Evolutionary conservation across 352 stramenopile species (phyloP), one percentile per base, ranked within the genome.

Genomic region (Phytophthora citricola): DNA sequence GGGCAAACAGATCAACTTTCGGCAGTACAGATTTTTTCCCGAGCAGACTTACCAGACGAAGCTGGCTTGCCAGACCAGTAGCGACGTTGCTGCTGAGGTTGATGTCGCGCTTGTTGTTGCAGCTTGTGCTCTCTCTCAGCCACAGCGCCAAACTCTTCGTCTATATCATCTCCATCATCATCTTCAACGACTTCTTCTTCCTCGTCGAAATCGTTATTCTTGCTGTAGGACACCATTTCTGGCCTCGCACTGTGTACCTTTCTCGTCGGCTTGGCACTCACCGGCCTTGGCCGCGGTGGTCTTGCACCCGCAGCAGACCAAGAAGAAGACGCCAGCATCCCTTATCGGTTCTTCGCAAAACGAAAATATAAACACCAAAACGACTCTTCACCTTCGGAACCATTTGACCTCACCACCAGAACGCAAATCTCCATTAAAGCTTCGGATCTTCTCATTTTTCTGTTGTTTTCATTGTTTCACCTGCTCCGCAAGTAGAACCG

Each of bases 251-350:
- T 54, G 22, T 46, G 10, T 22, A 61, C 20, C n/a, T 58, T 58
- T 22, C 47, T 70, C 15, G 63, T 48, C 39, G 73, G 76, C 39
- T 77, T 89, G 20, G 79, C 80, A 60, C 83, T 91, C 67, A 75
- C 85, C 1, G 80, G 83, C 5, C 81, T 66, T 52, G 65, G 46
- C 7, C 57, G 70, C 17, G 62, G 64, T 26, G 71, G 73, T 5
- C 29, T 41, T 5, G 54, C 12, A 15, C 36, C 48, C 27, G 51
- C 43, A 46, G 65, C 20, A 10, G 66, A 75, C 61, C 61, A 75
- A 20, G 50, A 53, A 39, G 62, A 63, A 32, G 54, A 71, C 14
- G 6, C 49, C 44, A 56, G 31, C 54, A 75, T 67, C 12, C n/a
- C 9, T 46, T 26, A 48, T 22, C 29, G 41, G 14, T n/a, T 31